Percentiles rank a stretch among this genome's conserved stretches.
Evolutionary conservation across 148 eudicot genomes (phyloP).

Genomic region (Chenopodium quinoa): DNA sequence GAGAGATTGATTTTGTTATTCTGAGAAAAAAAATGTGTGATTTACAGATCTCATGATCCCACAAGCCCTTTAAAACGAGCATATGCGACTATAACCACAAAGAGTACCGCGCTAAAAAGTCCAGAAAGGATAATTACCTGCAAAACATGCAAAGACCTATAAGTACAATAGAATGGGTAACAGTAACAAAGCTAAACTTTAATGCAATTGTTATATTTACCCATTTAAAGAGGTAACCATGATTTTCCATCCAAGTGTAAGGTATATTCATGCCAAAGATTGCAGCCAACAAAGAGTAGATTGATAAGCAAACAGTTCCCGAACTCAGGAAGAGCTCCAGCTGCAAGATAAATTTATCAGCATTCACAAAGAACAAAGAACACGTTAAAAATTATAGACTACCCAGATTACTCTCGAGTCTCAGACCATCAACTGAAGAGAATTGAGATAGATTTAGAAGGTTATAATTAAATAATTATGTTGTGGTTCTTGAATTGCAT

Average conservation of each 20-base stretch:
- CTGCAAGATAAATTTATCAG: slow-evolving; percentile 31
- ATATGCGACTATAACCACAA: slow-evolving; percentile 40
- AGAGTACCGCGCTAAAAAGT: slow-evolving; percentile 30
- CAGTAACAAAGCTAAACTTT: not conserved
- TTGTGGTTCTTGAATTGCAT: not conserved
- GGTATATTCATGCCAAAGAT: slow-evolving; percentile 80
- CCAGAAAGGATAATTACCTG: slow-evolving; percentile 48
- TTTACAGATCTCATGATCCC: slow-evolving; percentile 45
- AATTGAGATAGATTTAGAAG: not conserved
- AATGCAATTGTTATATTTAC: slow-evolving; percentile 29
- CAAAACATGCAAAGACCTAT: not conserved
- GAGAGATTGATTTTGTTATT: not conserved
- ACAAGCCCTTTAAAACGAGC: slow-evolving; percentile 75
- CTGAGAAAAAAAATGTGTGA: not conserved
- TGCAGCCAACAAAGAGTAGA: slow-evolving; percentile 58
- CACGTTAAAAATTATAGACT: not conserved
- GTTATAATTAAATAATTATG: too few relatives aligned
- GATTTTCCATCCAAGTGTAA: slow-evolving; percentile 46
- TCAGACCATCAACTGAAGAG: not conserved
- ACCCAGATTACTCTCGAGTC: not conserved
- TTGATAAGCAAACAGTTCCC: slow-evolving; percentile 57
- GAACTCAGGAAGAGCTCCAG: slow-evolving; percentile 69
- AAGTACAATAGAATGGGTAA: not conserved
- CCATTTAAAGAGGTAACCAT: slow-evolving; percentile 61
- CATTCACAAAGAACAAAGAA: not conserved